A percentile compares a stretch with the other conserved stretches of the same genome.
These are phyloP conservation scores for Solanum sejunctum DNA, from an alignment of 257 asterid species.

Conservation along the genomic window DNA sequence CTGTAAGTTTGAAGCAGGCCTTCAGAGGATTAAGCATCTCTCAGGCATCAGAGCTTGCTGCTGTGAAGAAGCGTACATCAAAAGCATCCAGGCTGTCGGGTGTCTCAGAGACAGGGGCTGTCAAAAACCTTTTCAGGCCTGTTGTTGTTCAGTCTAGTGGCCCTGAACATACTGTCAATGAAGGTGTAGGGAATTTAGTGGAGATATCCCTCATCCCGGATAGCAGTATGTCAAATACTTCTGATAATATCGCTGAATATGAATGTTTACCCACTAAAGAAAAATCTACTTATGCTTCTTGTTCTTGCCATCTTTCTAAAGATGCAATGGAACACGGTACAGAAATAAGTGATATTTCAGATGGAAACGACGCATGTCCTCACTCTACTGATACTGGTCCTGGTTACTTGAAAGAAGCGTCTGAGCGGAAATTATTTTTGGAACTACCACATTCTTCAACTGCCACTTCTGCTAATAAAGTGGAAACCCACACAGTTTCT, in stretches of 20 bases:
- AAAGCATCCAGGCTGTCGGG: constrained; percentile 38
- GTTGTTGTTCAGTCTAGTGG: constrained; percentile 24
- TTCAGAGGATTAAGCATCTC: constrained; percentile 88
- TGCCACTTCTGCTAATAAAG: constrained; percentile 3
- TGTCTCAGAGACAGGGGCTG: constrained; percentile 29
- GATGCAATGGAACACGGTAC: neutral
- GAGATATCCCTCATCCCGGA: constrained; percentile 52
- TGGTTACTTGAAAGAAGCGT: constrained; percentile 10
- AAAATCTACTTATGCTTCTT: constrained; percentile 6
- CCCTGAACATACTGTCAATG: constrained; percentile 17
- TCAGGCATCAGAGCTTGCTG: constrained; percentile 96
- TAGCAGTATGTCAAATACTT: constrained; percentile 18
- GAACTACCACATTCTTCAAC: constrained; percentile 7
- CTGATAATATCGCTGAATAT: constrained; percentile 12
- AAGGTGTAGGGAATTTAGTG: constrained; percentile 28
- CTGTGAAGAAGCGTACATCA: constrained; percentile 50
- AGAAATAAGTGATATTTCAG: neutral
- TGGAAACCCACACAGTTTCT: constrained; percentile 16
- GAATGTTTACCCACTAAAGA: constrained; percentile 6
- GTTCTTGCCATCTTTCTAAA: constrained; percentile 5
- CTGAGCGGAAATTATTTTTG: constrained; percentile 4
- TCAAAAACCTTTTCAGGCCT: constrained; percentile 30
- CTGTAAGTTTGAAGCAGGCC: constrained; percentile 83
- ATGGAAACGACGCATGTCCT: constrained; percentile 5
- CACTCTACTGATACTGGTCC: constrained; percentile 2